Base-by-base conservation (phyloP, 2,329 filamentous ascomycete species). In the Talaromyces atroroseus region DNA sequence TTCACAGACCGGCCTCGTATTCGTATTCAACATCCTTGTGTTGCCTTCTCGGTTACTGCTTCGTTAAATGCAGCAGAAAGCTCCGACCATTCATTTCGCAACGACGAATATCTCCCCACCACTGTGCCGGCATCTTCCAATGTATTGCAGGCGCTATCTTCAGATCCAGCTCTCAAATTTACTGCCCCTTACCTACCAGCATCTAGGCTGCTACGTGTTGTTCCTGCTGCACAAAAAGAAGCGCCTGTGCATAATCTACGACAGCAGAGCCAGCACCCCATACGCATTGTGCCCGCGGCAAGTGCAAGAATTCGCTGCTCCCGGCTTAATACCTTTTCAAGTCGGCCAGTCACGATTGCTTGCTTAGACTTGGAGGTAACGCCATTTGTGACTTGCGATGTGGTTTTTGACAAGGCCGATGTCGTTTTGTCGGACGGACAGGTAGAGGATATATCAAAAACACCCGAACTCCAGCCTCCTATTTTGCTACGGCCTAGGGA, bases 241-340 rank as follows among this genome's bases (percentile, higher is more conserved):
- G 77, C 80, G 49, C 71, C 76, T 42, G 70, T 77, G 20, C 78
- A 80, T 54, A 79, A 80, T n/a, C 74, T 85, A 45, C 73, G 77
- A 59, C 81, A 78, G 58, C 75, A 78, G 34, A 76, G 77, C 44
- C 76, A 79, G 49, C 75, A 78, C 52, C 74, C 80, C 1, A 81
- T 82, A 58, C 79, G 80, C 38, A 75, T 80, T 26, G 74, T 82
- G 6, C 80, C 81, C 23, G 80, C 80, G 12, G 71, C 83, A 12
- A 80, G 81, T 62, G 81, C 80, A 62, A 75, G 80, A 45, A 76
- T 84, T 54, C 73, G 79, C 36, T 84, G 82, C 63, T 78, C 80
- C 10, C 76, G 76, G 54, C 58, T 80, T 20, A 74, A 72, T 56
- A 68, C 72, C 2, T 73, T 69, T 34, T 74, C 74, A 21, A 65